Percentiles rank a stretch among this genome's conserved stretches.
Evolutionary conservation across 306 rosid species (phyloP).

Genomic region (Lathyrus tuberosus): DNA sequence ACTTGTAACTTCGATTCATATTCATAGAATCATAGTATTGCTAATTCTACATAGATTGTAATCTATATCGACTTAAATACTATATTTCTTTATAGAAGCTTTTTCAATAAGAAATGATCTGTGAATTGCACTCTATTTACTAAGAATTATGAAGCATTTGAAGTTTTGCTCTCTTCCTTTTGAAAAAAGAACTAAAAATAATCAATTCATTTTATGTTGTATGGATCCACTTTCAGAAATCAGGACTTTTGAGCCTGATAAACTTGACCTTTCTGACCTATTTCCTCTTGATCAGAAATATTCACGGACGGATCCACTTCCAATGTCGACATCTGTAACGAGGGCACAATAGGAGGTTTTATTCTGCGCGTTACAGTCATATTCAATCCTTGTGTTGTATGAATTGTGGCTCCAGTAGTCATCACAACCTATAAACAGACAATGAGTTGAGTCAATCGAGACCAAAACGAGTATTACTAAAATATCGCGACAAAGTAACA

Average conservation of each 20-base stretch:
- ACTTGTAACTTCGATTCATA: background rate
- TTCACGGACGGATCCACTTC: slow-evolving; percentile 53
- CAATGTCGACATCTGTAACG: slow-evolving; percentile 58
- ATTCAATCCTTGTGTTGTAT: slow-evolving; percentile 85
- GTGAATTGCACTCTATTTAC: slow-evolving; percentile 7
- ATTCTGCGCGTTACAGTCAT: slow-evolving; percentile 85
- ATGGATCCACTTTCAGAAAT: background rate
- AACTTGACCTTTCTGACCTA: slow-evolving; percentile 55
- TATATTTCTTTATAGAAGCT: slow-evolving; percentile 2
- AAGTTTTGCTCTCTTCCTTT: slow-evolving; percentile 1
- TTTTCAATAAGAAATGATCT: background rate
- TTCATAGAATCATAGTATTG: background rate
- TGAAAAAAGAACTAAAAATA: slow-evolving; percentile 3
- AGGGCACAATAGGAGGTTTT: slow-evolving; percentile 75
- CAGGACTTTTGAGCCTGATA: slow-evolving; percentile 51
- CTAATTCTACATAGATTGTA: background rate
- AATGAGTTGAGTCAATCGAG: slow-evolving; percentile 16
- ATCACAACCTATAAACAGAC: slow-evolving; percentile 68
- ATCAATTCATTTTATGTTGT: slow-evolving; percentile 7
- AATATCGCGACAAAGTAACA: slow-evolving; percentile 27
- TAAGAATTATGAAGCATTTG: slow-evolving; percentile 24
- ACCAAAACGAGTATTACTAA: background rate
- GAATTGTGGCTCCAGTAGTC: slow-evolving; percentile 98
- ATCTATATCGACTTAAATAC: background rate
- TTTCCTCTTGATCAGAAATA: slow-evolving; percentile 50